Conservation (phyloP, 768 basidiomycete species). For the Paxillus involutus region DNA sequence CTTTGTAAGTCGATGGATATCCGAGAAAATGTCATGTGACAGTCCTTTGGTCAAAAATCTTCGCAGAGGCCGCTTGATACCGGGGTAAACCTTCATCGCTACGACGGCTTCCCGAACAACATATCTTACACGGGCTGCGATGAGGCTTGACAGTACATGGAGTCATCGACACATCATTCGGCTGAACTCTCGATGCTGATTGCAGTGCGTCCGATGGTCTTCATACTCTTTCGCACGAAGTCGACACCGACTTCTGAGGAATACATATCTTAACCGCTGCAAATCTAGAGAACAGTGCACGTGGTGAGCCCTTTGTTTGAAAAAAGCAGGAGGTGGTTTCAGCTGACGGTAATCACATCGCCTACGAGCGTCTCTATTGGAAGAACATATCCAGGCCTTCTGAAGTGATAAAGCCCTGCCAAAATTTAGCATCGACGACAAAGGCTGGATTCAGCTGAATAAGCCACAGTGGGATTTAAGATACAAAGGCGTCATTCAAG, state of each 20-base stretch:
- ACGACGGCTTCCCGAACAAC: constrained; percentile 98
- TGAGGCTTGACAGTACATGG: constrained; percentile 90
- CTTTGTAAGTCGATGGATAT: constrained; percentile 95
- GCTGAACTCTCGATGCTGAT: constrained; percentile 93
- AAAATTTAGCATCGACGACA: too few relatives aligned
- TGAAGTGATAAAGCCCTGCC: too few relatives aligned
- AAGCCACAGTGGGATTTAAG: too few relatives aligned
- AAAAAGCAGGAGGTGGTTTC: too few relatives aligned
- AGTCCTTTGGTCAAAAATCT: background rate
- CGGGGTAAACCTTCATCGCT: constrained; percentile 86
- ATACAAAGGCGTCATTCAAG: too few relatives aligned
- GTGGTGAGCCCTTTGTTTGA: too few relatives aligned
- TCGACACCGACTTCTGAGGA: constrained; percentile 98
- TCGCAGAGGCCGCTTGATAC: background rate
- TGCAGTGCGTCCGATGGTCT: constrained; percentile 94
- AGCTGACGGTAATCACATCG: too few relatives aligned
- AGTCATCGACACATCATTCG: constrained; percentile 93
- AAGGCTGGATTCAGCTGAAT: too few relatives aligned
- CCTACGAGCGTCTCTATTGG: too few relatives aligned
- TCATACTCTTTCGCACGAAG: constrained; percentile 93
- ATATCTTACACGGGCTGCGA: constrained; percentile 91
- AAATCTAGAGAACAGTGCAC: too few relatives aligned
- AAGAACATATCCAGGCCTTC: too few relatives aligned
- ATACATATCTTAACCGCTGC: too few relatives aligned
- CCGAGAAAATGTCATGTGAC: constrained; percentile 90